These are phyloP conservation scores for Chenopodium berlandieri DNA, from an alignment of 148 eudicot species.

Conservation along the genomic window DNA sequence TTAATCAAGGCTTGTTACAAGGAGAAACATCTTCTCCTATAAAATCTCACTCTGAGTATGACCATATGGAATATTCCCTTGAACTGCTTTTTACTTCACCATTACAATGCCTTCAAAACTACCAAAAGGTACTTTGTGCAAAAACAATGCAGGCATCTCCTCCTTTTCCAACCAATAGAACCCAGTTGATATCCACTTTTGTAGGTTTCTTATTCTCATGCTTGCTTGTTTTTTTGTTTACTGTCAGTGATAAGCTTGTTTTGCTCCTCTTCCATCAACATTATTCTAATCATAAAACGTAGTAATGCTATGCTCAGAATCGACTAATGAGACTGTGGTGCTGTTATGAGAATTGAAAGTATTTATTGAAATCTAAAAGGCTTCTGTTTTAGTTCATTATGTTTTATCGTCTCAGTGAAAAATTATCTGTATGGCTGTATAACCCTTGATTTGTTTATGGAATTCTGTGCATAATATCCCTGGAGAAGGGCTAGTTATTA, in stretches of 20 bases:
- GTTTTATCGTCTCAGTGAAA: background rate
- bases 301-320: background rate
- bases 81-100: too few species aligned
- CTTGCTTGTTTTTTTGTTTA: background rate
- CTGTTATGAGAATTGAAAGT: background rate
- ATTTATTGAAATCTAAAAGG: background rate
- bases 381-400: background rate
- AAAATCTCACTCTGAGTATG: too few species aligned
- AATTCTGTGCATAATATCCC: too few species aligned
- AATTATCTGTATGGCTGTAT: background rate
- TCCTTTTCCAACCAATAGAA: background rate
- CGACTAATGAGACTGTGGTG: background rate
- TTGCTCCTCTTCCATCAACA: background rate
- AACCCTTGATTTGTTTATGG: background rate
- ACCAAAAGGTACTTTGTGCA: background rate
- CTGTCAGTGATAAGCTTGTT: background rate
- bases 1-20: too few species aligned
- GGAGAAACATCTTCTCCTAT: too few species aligned
- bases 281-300: background rate
- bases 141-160: background rate
- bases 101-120: too few species aligned
- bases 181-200: background rate
- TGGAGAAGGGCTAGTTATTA: background rate
- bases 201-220: background rate
- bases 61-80: too few species aligned